Evolutionary conservation across 805 yeast species (phyloP).

Genomic region (Starmera caribaea): DNA sequence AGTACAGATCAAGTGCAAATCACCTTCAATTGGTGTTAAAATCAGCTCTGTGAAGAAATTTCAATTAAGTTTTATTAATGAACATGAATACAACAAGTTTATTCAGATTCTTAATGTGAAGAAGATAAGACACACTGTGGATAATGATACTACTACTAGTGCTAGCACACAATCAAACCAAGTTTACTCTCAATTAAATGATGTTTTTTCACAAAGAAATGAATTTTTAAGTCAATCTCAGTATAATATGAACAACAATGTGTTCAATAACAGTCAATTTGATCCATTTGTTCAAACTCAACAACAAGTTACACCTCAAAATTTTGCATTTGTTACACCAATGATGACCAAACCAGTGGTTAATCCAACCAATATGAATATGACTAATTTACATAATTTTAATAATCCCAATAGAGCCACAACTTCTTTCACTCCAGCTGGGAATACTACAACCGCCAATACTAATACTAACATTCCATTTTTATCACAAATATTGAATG

Average conservation of each 20-base stretch:
- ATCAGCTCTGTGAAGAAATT: slow-evolving; percentile 3
- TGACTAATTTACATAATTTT: no score
- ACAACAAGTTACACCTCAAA: no score
- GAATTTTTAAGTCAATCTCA: neutral
- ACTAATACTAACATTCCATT: slow-evolving; percentile 1
- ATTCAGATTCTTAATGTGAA: neutral
- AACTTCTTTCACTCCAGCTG: neutral
- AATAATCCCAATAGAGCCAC: no score
- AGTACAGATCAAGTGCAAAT: slow-evolving; percentile 3
- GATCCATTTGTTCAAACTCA: no score
- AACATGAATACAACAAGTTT: slow-evolving; percentile 1
- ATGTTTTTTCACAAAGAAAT: no score
- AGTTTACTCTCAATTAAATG: no score
- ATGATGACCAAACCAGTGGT: no score
- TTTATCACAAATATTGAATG: slow-evolving; percentile 10
- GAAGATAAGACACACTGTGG: neutral
- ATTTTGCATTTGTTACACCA: no score
- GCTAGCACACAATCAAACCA: neutral
- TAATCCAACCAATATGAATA: no score
- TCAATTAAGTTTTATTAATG: slow-evolving; percentile 5
- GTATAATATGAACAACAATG: neutral
- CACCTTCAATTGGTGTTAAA: slow-evolving; percentile 16
- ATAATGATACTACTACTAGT: neutral
- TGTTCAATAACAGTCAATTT: no score
- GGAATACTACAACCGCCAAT: neutral